These are phyloP conservation scores for Orbilia oligospora DNA, from an alignment of 2,329 filamentous ascomycete genomes.

Conservation along the genomic window DNA sequence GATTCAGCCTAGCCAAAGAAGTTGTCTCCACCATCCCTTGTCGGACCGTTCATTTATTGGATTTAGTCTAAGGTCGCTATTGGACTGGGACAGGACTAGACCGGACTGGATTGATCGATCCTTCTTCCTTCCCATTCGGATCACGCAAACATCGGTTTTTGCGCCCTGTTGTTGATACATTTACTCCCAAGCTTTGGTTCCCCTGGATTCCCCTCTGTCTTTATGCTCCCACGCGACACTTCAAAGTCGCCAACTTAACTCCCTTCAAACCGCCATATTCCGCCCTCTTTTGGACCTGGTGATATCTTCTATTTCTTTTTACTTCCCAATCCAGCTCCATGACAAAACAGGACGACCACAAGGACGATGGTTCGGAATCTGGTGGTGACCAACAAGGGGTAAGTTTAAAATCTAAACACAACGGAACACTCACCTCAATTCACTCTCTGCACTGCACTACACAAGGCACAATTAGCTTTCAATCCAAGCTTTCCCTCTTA, in stretches of 20 bases:
- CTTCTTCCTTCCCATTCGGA: conserved; percentile 35
- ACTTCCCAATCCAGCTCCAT: conserved; percentile 38
- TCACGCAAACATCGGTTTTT: conserved; percentile 31
- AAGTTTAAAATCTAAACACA: conserved; percentile 27
- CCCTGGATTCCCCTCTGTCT: conserved; percentile 37
- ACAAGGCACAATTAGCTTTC: not conserved
- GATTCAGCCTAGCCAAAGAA: conserved; percentile 47
- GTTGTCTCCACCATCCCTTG: conserved; percentile 27
- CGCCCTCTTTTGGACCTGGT: conserved; percentile 19
- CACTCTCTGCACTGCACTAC: not conserved
- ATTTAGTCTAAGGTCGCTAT: no score
- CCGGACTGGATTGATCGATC: conserved; percentile 20
- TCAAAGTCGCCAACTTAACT: conserved; percentile 29
- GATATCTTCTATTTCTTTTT: conserved; percentile 14
- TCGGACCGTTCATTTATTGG: not conserved
- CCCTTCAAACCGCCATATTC: conserved; percentile 14
- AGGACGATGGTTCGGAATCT: conserved; percentile 58
- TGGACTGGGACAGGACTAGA: not conserved
- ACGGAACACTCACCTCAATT: conserved; percentile 8
- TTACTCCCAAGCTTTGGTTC: conserved; percentile 18
- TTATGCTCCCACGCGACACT: conserved; percentile 53
- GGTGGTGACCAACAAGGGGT: conserved; percentile 60
- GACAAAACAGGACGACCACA: conserved; percentile 60
- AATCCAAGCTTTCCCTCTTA: not conserved
- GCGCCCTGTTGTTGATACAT: conserved; percentile 37